Evolutionary conservation across 2,329 filamentous ascomycete genomes (phyloP).

Genomic region (Chaetomium sp.): DNA sequence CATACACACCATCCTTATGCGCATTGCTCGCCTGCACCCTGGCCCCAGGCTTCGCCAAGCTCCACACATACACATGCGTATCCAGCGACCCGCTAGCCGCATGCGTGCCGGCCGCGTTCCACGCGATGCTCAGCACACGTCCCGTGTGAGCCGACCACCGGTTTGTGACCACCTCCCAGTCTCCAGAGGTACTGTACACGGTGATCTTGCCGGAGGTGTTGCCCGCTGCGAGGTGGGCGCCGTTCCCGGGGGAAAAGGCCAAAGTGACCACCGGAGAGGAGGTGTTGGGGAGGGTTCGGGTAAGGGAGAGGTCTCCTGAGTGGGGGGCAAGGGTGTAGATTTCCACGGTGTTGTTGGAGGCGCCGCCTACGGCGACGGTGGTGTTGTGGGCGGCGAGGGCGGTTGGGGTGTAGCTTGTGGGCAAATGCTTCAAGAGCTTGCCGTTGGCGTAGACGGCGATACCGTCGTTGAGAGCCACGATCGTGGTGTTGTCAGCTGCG

Average conservation of each 20-base stretch:
- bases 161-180: conserved; percentile 60
- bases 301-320: conserved; percentile 42
- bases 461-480: conserved; percentile 51
- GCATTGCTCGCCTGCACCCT: conserved; percentile 79
- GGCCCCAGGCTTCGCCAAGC: conserved; percentile 72
- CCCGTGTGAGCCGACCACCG: conserved; percentile 57
- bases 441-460: conserved; percentile 53
- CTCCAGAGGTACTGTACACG: conserved; percentile 57
- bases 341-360: conserved; percentile 64
- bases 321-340: conserved; percentile 63
- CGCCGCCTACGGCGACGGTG: conserved; percentile 64
- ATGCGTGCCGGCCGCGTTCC: conserved; percentile 72
- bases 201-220: conserved; percentile 81
- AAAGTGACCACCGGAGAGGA: conserved; percentile 69
- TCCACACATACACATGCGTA: conserved; percentile 91
- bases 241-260: conserved; percentile 68
- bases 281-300: conserved; percentile 57
- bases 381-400: conserved; percentile 63
- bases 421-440: conserved; percentile 51
- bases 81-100: conserved; percentile 81
- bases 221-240: conserved; percentile 73
- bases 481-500: conserved; percentile 43
- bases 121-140: conserved; percentile 55
- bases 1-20: conserved; percentile 93
- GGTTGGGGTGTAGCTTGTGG: conserved; percentile 59